phyloP scores from a whole-genome alignment of 257 asterid genomes.

The Scutellaria barbata region DNA sequence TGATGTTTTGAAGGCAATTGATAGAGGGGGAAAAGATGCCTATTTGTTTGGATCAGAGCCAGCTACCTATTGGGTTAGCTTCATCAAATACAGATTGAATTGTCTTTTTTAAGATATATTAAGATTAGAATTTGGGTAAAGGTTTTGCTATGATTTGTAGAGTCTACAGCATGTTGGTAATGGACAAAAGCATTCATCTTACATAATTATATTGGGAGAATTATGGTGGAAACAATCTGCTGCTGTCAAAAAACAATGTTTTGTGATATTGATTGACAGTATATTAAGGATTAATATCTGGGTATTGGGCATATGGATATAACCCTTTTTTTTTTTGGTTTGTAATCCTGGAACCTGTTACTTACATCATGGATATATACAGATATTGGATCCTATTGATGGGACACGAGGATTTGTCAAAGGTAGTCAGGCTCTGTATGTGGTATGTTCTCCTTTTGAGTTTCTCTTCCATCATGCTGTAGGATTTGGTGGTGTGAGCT shows the following conservation, averaged over 20 bases:
- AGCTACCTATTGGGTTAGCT: constrained; percentile 91
- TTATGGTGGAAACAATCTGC: constrained; percentile 9
- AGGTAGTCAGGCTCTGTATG: constrained; percentile 89
- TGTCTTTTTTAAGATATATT: not conserved
- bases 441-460: constrained; percentile 62
- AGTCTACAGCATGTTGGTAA: constrained; percentile 5
- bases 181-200: constrained; percentile 2
- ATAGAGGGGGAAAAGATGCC: constrained; percentile 91
- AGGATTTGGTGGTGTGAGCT: constrained; percentile 25
- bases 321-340: not conserved
- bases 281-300: not conserved
- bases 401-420: constrained; percentile 95
- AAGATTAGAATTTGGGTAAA: not conserved
- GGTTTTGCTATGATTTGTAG: constrained; percentile 22
- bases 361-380: constrained; percentile 37
- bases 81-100: constrained; percentile 18
- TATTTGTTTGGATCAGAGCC: constrained; percentile 64
- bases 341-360: constrained; percentile 23
- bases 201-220: not conserved
- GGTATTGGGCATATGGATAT: constrained; percentile 1
- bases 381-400: constrained; percentile 98
- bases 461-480: constrained; percentile 27
- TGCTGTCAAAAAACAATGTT: constrained; percentile 9
- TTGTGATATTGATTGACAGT: not conserved
- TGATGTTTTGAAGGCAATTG: constrained; percentile 78